Percentiles rank a stretch among this genome's conserved stretches.
Evolutionary conservation across 2,329 filamentous ascomycete genomes (phyloP).

Genomic region (Escovopsis sp.): DNA sequence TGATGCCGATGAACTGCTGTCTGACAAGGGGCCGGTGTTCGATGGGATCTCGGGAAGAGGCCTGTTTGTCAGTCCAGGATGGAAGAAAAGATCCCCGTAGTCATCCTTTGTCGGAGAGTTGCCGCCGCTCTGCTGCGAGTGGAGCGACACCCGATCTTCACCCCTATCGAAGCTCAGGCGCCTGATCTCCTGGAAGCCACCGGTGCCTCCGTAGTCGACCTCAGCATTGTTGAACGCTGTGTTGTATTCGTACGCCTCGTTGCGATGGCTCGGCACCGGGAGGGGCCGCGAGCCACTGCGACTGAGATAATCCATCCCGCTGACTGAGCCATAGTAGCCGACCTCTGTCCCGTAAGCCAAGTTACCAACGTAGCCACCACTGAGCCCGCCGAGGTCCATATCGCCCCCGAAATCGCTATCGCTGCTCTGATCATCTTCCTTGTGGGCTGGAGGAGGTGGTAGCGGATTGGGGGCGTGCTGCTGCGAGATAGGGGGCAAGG

Average conservation of each 20-base stretch:
- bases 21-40: conserved; percentile 39
- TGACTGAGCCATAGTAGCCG: conserved; percentile 22
- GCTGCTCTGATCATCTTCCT: conserved; percentile 37
- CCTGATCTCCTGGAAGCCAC: conserved; percentile 64
- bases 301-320: conserved; percentile 20
- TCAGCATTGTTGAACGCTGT: conserved; percentile 44
- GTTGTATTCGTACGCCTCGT: conserved; percentile 15
- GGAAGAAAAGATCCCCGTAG: conserved; percentile 84
- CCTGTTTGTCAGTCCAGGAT: conserved; percentile 59
- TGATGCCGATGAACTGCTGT: conserved; percentile 39
- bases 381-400: conserved; percentile 61
- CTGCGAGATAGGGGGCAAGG: conserved; percentile 1
- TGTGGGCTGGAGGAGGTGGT: conserved; percentile 32
- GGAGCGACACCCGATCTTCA: conserved; percentile 55
- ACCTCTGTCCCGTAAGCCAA: conserved; percentile 35
- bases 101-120: conserved; percentile 57
- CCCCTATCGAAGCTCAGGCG: conserved; percentile 86
- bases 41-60: conserved; percentile 50
- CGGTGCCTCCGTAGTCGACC: conserved; percentile 82
- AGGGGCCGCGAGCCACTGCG: conserved; percentile 28
- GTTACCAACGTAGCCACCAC: conserved; percentile 50
- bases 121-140: conserved; percentile 42
- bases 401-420: conserved; percentile 53
- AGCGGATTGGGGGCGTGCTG: conserved; percentile 19
- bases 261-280: conserved; percentile 24